Evolutionary conservation across 202 grass and related monocot species (phyloP).

Genomic region (Cymbopogon flexuosus): DNA sequence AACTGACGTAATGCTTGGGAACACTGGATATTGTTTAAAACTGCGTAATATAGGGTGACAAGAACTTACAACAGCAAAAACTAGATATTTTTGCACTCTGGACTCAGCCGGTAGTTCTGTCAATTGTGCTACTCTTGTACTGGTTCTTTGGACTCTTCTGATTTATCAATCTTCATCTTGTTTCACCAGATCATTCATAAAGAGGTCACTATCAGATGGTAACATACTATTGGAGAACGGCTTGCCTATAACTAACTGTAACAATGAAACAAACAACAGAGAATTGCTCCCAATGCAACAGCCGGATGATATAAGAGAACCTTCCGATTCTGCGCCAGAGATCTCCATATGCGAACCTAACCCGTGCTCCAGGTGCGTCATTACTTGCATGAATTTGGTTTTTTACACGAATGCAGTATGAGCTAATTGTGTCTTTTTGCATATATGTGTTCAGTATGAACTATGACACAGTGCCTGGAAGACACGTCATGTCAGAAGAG

Average conservation of each 20-base stretch:
- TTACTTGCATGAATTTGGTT: neutral
- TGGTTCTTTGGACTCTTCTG: conserved; percentile 12
- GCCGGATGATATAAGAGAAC: conserved; percentile 45
- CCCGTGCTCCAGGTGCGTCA: conserved; percentile 52
- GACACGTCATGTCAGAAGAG: conserved; percentile 56
- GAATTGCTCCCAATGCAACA: conserved; percentile 53
- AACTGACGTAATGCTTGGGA: neutral
- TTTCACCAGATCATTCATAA: conserved; percentile 68
- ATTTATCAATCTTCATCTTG: conserved; percentile 16
- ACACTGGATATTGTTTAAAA: neutral
- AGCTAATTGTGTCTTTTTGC: conserved; percentile 18
- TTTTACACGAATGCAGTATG: neutral
- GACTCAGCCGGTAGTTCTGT: neutral
- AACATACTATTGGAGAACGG: conserved; percentile 72
- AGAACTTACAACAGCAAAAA: neutral
- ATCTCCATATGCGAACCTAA: conserved; percentile 57
- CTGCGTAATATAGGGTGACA: neutral
- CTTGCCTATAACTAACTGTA: conserved; percentile 43
- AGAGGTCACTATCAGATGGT: conserved; percentile 82
- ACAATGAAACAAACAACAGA: conserved; percentile 33
- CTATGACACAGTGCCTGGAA: conserved; percentile 42
- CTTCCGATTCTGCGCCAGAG: conserved; percentile 78
- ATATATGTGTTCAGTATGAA: conserved; percentile 34
- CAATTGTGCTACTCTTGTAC: neutral
- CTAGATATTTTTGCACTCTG: neutral